phyloP scores from a whole-genome alignment of 208 protist genomes.

The Trypanosoma lewisi region DNA sequence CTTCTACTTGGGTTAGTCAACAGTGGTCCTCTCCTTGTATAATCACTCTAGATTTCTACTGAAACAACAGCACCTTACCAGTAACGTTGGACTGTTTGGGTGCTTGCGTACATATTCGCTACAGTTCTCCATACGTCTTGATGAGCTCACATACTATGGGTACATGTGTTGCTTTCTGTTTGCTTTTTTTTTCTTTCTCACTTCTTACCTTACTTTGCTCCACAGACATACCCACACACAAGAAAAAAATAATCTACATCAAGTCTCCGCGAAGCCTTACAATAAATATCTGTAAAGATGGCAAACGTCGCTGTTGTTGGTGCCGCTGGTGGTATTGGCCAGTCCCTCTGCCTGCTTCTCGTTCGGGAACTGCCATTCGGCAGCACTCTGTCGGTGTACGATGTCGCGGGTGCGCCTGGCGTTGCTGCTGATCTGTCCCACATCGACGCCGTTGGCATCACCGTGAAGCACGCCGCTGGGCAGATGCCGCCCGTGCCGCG shows the following conservation, averaged over 20 bases:
- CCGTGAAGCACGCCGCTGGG: conserved; percentile 73
- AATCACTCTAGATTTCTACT: background rate
- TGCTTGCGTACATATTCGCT: too few relatives aligned
- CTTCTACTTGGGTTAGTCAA: too few relatives aligned
- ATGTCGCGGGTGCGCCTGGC: conserved; percentile 87
- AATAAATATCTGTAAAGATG: conserved; percentile 35
- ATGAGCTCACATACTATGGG: too few relatives aligned
- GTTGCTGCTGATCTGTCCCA: conserved; percentile 95
- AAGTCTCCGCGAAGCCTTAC: background rate
- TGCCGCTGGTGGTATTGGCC: conserved; percentile 87
- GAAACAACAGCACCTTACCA: background rate
- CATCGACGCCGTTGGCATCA: conserved; percentile 72
- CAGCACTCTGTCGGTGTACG: conserved; percentile 90
- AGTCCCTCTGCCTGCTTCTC: conserved; percentile 87
- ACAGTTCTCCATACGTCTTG: too few relatives aligned
- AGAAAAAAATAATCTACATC: background rate
- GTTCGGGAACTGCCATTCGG: conserved; percentile 68
- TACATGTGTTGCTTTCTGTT: too few relatives aligned
- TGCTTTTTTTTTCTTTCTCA: too few relatives aligned
- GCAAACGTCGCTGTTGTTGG: conserved; percentile 88
- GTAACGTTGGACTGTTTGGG: too few relatives aligned
- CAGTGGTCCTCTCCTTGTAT: background rate
- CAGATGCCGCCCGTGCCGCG: conserved; percentile 62
- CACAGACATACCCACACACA: too few relatives aligned
- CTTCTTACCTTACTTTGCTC: too few relatives aligned